A percentile compares a stretch with the other conserved stretches of the same genome.
Evolutionary conservation across 106 monocot genomes (phyloP).

Genomic region (Allium cepa): DNA sequence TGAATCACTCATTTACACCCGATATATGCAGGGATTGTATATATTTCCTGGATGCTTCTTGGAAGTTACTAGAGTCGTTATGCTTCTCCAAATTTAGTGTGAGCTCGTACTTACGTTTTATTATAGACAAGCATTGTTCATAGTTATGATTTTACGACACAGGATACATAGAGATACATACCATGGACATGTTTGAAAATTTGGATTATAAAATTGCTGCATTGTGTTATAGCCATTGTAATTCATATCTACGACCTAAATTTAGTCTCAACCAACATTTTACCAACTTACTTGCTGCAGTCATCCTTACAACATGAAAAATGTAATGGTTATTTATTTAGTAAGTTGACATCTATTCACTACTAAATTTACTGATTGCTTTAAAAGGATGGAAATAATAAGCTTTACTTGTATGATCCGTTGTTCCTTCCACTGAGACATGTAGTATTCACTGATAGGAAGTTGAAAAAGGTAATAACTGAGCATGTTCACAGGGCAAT

Average conservation of each 20-base stretch:
- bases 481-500: not conserved
- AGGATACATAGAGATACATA: no score
- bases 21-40: conserved; percentile 41
- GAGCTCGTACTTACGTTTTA: conserved; percentile 8
- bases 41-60: conserved; percentile 61
- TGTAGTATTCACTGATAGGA: conserved; percentile 45
- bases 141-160: not conserved
- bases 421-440: conserved; percentile 70
- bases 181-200: no score
- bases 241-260: not conserved
- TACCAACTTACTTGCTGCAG: not conserved
- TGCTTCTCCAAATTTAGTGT: conserved; percentile 43
- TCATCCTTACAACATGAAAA: not conserved
- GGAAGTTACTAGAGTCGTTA: conserved; percentile 45
- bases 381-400: conserved; percentile 56
- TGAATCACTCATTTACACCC: not conserved
- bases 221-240: not conserved
- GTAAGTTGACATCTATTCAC: not conserved
- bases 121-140: not conserved
- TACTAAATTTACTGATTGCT: not conserved
- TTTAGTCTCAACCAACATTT: not conserved
- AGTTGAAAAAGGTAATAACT: conserved; percentile 58
- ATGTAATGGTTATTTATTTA: not conserved
- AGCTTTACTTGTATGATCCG: conserved; percentile 68
- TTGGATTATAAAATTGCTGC: not conserved